Evolutionary conservation across 108 stramenopile genomes (phyloP), one percentile per base, ranked within the genome.

Genomic region (Cylindrotheca fusiformis): DNA sequence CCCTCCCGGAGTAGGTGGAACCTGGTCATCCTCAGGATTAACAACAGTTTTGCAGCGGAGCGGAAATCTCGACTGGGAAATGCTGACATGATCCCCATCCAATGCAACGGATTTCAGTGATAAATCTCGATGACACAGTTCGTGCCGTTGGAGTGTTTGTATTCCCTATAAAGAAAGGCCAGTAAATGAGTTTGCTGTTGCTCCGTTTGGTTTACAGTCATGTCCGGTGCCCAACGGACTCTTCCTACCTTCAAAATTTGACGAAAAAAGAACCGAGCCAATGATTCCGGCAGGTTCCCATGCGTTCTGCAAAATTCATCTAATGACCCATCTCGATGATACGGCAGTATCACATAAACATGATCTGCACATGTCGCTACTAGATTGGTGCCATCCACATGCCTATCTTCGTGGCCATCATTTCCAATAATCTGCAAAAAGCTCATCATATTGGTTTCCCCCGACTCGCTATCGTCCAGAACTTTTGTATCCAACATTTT

Each of bases 71-170:
- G 85, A 76, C 62, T 79, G 71, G 52, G 78, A 74, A 22, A 90
- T 61, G 14, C 76, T 57, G 19, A 53, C 53, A 17, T 48, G 48
- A 32, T 77, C 62, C 4, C 72, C 56, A 20, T 71, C 51, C 50
- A 80, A 33, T n/a, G 71, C 20, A 22, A 90, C 59, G 45, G 81
- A 79, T 59, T 90, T 85, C 4, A 77, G 72, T 14, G 76, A 80
- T 19, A 90, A 48, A 41, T 86, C 81, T 19, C 81, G 72, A 63
- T 90, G 88, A 69, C 85, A 86, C 27, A 90, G 51, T 48, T 68
- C 80, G 3, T 49, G 49, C 0, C 14, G 41, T 54, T 83, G 83
- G 28, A 88, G 60, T 20, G 79, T 77, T 57, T 76, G 53, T 19
- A 90, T 55, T 21, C 85, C 88, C 68, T 88, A 8, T 27, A 23